Evolutionary conservation across 2,329 filamentous ascomycete genomes (phyloP).

Genomic region (Cercospora zeae-maydis): DNA sequence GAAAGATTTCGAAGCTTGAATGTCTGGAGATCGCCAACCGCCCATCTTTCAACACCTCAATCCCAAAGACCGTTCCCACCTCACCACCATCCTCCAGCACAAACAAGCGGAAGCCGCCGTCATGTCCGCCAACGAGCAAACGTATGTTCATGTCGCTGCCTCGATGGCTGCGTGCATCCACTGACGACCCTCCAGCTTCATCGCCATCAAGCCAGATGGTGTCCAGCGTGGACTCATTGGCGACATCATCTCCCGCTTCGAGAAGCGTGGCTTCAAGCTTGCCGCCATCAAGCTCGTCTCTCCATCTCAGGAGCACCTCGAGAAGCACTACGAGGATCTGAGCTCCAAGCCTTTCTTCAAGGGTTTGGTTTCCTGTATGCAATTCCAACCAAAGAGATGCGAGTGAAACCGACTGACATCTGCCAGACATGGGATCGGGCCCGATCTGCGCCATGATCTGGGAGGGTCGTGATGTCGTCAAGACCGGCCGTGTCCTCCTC

Average conservation of each 20-base stretch:
- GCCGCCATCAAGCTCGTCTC: slow-evolving; percentile 92
- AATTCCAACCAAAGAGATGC: neutral
- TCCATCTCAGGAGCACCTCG: slow-evolving; percentile 89
- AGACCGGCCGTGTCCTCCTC: slow-evolving; percentile 94
- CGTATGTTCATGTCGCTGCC: slow-evolving; percentile 56
- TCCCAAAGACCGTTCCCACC: slow-evolving; percentile 46
- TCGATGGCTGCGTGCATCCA: neutral
- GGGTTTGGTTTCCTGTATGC: slow-evolving; percentile 84
- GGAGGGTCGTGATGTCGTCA: slow-evolving; percentile 98
- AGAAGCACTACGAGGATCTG: slow-evolving; percentile 96
- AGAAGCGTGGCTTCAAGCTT: slow-evolving; percentile 98
- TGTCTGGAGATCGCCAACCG: slow-evolving; percentile 32
- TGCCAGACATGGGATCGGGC: slow-evolving; percentile 82
- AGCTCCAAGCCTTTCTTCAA: slow-evolving; percentile 94
- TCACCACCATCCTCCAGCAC: slow-evolving; percentile 39
- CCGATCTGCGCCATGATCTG: slow-evolving; percentile 99
- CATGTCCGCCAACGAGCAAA: slow-evolving; percentile 70
- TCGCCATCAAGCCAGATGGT: slow-evolving; percentile 99
- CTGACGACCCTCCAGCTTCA: slow-evolving; percentile 67
- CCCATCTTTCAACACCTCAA: slow-evolving; percentile 47
- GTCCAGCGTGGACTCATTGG: slow-evolving; percentile 99
- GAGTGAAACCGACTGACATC: slow-evolving; percentile 24
- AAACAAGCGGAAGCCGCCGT: slow-evolving; percentile 32
- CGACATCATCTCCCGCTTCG: slow-evolving; percentile 96
- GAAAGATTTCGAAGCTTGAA: slow-evolving; percentile 10